Percentiles rank a stretch among this genome's conserved stretches.
Conservation (phyloP, 2,329 filamentous ascomycete genomes). For the Talaromyces sp. region DNA sequence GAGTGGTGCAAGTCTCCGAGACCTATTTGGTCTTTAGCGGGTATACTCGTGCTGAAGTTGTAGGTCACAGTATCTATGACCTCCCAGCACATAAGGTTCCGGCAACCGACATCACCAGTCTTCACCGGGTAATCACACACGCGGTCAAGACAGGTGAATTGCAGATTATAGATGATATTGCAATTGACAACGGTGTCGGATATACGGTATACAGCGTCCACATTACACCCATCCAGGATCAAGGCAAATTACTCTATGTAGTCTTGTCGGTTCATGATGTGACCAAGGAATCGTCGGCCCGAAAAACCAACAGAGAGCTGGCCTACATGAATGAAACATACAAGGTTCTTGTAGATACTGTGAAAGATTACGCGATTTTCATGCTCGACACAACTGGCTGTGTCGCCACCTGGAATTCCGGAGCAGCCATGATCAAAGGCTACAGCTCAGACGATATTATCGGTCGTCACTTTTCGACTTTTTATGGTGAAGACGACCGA, state of each 20-base stretch:
- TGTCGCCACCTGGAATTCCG: constrained; percentile 58
- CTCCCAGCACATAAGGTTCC: constrained; percentile 34
- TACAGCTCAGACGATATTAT: constrained; percentile 55
- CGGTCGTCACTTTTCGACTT: constrained; percentile 57
- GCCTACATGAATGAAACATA: constrained; percentile 54
- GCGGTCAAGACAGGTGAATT: constrained; percentile 36
- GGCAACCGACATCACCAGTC: constrained; percentile 34
- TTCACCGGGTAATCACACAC: constrained; percentile 36
- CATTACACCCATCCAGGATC: constrained; percentile 44
- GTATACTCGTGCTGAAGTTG: constrained; percentile 31
- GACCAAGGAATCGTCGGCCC: constrained; percentile 32
- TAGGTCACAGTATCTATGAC: constrained; percentile 41
- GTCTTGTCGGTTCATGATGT: constrained; percentile 43
- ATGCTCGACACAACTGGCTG: constrained; percentile 56
- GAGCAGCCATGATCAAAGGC: constrained; percentile 55
- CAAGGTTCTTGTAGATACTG: constrained; percentile 59
- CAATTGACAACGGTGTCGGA: constrained; percentile 12
- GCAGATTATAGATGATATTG: constrained; percentile 33
- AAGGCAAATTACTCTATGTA: constrained; percentile 39
- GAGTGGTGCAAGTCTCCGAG: constrained; percentile 44
- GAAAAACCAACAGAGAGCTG: constrained; percentile 27
- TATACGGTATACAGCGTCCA: constrained; percentile 30
- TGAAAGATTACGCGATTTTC: constrained; percentile 63
- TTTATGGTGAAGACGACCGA: constrained; percentile 54
- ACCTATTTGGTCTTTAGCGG: constrained; percentile 39